A percentile compares a stretch with the other conserved stretches of the same genome.
phyloP scores from a whole-genome alignment of 148 eudicot species.

The Vaccinium macrocarpon region DNA sequence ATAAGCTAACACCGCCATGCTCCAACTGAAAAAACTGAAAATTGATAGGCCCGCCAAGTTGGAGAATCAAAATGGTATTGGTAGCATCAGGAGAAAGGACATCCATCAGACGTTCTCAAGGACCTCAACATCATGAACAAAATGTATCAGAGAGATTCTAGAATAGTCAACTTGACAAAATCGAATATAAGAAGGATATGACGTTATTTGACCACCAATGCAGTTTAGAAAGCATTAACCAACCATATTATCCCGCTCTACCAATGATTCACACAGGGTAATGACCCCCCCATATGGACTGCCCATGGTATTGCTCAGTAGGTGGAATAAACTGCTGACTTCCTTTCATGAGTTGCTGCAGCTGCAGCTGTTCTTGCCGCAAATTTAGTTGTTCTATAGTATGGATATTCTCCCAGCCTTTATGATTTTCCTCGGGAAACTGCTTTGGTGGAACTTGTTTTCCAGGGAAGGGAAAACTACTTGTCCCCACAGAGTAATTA shows the following conservation, averaged over 20 bases:
- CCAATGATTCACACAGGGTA: conserved; percentile 42
- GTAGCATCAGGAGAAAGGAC: conserved; percentile 33
- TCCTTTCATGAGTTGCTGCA: conserved; percentile 35
- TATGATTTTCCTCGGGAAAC: conserved; percentile 35
- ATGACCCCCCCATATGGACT: conserved; percentile 48
- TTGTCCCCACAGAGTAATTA: conserved; percentile 35
- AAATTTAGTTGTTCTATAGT: conserved; percentile 31
- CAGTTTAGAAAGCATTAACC: conserved; percentile 19
- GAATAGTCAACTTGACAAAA: conserved; percentile 1
- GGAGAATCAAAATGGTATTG: conserved; percentile 31
- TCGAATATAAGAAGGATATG: neutral
- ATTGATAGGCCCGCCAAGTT: conserved; percentile 35
- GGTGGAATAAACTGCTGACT: conserved; percentile 41
- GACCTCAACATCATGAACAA: conserved; percentile 28
- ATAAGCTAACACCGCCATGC: conserved; percentile 42
- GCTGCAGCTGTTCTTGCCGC: conserved; percentile 33
- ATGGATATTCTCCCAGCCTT: conserved; percentile 33
- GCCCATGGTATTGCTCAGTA: conserved; percentile 43
- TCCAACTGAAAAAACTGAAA: conserved; percentile 39
- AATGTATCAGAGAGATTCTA: neutral
- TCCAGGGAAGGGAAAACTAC: conserved; percentile 59
- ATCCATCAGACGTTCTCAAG: conserved; percentile 33
- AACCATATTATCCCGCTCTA: conserved; percentile 27
- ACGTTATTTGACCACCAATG: neutral
- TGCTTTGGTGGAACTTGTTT: conserved; percentile 40